These are phyloP conservation scores for Drechslerella dactyloides DNA, from an alignment of 2,329 filamentous ascomycete genomes.

Conservation along the genomic window DNA sequence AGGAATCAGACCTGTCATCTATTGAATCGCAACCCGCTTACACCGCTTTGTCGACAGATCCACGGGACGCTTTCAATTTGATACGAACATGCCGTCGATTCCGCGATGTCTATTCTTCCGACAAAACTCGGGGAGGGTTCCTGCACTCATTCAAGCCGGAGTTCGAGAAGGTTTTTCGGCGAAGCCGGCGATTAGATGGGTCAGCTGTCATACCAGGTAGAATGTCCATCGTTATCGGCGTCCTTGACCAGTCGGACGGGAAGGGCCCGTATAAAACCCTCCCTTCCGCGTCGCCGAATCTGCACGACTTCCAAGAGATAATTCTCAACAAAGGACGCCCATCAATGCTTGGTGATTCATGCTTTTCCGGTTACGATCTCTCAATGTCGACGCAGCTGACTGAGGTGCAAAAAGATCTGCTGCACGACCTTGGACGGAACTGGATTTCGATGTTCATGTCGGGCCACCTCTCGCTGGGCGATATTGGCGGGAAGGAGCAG, in stretches of 20 bases:
- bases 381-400: slow-evolving; percentile 50
- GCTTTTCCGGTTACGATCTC: slow-evolving; percentile 44
- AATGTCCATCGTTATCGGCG: slow-evolving; percentile 51
- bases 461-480: slow-evolving; percentile 39
- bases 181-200: slow-evolving; percentile 46
- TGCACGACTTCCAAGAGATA: slow-evolving; percentile 49
- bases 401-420: slow-evolving; percentile 51
- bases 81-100: slow-evolving; percentile 49
- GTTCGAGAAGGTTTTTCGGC: slow-evolving; percentile 50
- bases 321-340: slow-evolving; percentile 46
- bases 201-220: slow-evolving; percentile 51
- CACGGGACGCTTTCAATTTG: slow-evolving; percentile 49
- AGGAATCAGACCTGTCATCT: slow-evolving; percentile 39
- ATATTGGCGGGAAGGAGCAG: slow-evolving; percentile 37
- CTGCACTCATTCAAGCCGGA: slow-evolving; percentile 46
- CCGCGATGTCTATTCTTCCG: slow-evolving; percentile 36
- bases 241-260: slow-evolving; percentile 50
- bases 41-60: slow-evolving; percentile 40
- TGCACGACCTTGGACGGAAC: slow-evolving; percentile 47
- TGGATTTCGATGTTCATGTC: slow-evolving; percentile 51
- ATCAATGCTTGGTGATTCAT: slow-evolving; percentile 51
- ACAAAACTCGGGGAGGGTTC: slow-evolving; percentile 34
- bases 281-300: slow-evolving; percentile 44
- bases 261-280: slow-evolving; percentile 50
- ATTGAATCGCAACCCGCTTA: slow-evolving; percentile 41